phyloP scores from a whole-genome alignment of 2,329 filamentous ascomycete genomes.

The Plenodomus biglobosus region DNA sequence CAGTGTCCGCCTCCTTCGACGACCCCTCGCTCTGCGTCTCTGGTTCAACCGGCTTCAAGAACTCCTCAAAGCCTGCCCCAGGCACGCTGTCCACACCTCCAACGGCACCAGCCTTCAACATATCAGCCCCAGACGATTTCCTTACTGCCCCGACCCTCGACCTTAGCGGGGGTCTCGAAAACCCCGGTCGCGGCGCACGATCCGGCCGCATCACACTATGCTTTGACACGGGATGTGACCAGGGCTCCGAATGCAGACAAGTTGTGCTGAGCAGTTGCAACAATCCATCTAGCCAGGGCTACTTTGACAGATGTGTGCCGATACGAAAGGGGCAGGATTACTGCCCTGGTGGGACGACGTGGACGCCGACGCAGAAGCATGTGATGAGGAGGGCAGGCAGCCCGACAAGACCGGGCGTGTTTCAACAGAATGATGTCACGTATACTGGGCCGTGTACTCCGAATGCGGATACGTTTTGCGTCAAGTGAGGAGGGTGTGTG shows the following conservation, averaged over 20 bases:
- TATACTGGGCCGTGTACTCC: no score
- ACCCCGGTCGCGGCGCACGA: background rate
- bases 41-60: slow-evolving; percentile 32
- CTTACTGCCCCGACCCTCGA: background rate
- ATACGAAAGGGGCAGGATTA: no score
- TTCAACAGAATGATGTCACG: no score
- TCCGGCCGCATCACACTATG: background rate
- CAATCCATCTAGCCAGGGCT: background rate
- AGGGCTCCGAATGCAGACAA: background rate
- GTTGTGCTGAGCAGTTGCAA: background rate
- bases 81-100: background rate
- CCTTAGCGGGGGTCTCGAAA: background rate
- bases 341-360: no score
- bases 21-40: slow-evolving; percentile 37
- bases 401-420: no score
- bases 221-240: background rate
- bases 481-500: no score
- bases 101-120: background rate
- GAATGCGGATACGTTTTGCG: no score
- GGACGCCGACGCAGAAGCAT: no score
- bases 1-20: slow-evolving; percentile 34
- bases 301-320: no score
- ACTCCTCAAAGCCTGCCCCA: background rate
- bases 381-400: no score
- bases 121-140: background rate